Base-by-base conservation (phyloP, 768 basidiomycete species). In the Neoboletus brunneissimus region DNA sequence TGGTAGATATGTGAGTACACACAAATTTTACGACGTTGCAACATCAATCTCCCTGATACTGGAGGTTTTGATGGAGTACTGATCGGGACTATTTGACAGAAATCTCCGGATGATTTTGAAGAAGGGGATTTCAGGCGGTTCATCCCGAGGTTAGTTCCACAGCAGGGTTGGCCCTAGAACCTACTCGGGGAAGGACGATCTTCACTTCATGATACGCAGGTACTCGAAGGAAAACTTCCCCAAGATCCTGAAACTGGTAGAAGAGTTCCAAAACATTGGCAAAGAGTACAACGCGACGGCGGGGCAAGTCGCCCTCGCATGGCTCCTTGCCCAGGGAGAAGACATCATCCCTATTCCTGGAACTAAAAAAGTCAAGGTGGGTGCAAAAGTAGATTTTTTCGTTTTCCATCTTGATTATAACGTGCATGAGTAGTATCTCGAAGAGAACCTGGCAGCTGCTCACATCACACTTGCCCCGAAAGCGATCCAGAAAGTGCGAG, bases 161-260 rank as follows among this genome's bases (percentile, higher is more conserved):
- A 65, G 42, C 55, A 60, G 59, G 0, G 61, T 43, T 15, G 41
- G 34, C 11, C 20, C 46, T 13, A 11, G 16, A 41, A 25, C 22
- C 8, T 44, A 5, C 47, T 53, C n/a, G 54, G 7, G 4, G 12
- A 31, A 15, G 9, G 4, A 31, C 31, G 5, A 12, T 3, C 20
- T 10, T 22, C 5, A 44, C 5, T 8, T 29, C 29, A 9, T 15
- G 20, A 29, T 20, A 6, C 16, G 25, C 57, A 65, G 68, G 48
- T 76, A 55, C 61, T 74, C 71, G 29, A 63, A 61, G 54, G 77
- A 77, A 57, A 80, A 79, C 64, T 81, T 81, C 64, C 75, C 75
- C 0, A 77, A 73, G 53, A 75, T 80, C 50, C 65, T 79, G 32
- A 72, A 70, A 25, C 50, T 79, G 13, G 72, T 60, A 8, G 73